Evolutionary conservation across 2,329 filamentous ascomycete species (phyloP), one percentile per base, ranked within the genome.

Genomic region (Setomelanomma holmii): DNA sequence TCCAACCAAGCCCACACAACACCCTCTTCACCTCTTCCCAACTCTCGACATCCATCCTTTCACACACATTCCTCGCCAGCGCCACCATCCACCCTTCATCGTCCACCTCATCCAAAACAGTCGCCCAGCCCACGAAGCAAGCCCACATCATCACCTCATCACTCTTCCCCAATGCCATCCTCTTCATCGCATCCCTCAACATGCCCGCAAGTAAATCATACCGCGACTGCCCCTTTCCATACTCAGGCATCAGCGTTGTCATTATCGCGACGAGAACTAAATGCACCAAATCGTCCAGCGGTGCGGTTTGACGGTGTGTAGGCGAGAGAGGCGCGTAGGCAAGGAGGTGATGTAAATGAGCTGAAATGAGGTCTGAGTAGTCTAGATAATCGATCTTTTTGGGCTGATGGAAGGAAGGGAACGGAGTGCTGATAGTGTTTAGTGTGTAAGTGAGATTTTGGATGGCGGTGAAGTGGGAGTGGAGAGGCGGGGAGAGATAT

Each of bases 171-270:
- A 19, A 35, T n/a, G 23, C 21, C 20, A 19, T 12, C 7, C 16
- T 21, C 14, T 46, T 27, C 5, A 56, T 36, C 17, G 49, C 36
- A 24, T 20, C 21, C 14, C 40, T 16, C 8, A 43, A 43, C 17
- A 30, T 17, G 8, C 36, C 27, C 14, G 14, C 46, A 11, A 56
- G 21, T n/a, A 56, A 33, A 17, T 48, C 46, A 20, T 53, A 53
- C 24, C 40, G 40, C 3, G 48, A 33, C 19, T 51, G 34, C 11
- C 49, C 40, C 19, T 36, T 24, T 17, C 49, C 51, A 19, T 56
- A 56, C 16, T 53, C 51, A 36, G 54, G 50, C 46, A 56, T 40
- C 5, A 47, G 22, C 2, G 39, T 56, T 4, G 50, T 53, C 54
- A 56, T 56, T 3, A 51, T 39, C 8, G 50, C 46, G 11, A 51